Evolutionary conservation across 202 grass and related monocot species (phyloP), one percentile per base, ranked within the genome.

Genomic region (Elaeis oleifera): DNA sequence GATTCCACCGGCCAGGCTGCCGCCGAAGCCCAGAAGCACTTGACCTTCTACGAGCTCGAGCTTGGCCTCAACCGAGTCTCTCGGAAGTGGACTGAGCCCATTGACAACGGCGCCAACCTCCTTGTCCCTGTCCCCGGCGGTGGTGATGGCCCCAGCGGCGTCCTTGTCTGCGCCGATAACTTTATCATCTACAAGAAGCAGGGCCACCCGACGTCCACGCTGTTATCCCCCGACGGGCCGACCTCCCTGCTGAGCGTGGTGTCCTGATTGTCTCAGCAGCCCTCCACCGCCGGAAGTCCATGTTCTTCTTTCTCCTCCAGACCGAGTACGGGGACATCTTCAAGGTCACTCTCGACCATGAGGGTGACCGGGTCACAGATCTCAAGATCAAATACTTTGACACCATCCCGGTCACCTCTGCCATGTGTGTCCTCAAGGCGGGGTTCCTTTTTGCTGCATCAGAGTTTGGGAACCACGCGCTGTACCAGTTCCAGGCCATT

Each of bases 311-410:
- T 71, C 73, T 91, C 49, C 72, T 91, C 2, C 87, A 97, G 71
- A 91, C 88, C 0, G 88, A 97, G 74, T 97, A 92, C 44, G 92
- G 88, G 16, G 88, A 97, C 68, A 78, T 97, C 29, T 97, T 92
- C 51, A 97, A 89, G 72, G 88, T 89, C 21, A 82, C 90, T 23
- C 79, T 97, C 19, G 92, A 89, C 16, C 74, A 97, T 55, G 79
- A 28, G 48, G 84, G 77, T 17, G 92, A 89, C 50, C 50, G 74
- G 59, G 88, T 92, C 32, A 76, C 27, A 19, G 92, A 89, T 71
- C 87, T 92, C 54, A 97, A 89, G 77, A 92, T 97, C 65, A 97
- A 97, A 66, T 91, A 97, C 54, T 97, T 97, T 53, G 88, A 97
- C 68, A 97, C 92, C 53, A 67, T 97, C 69, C 84, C 88, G 16